phyloP scores from a whole-genome alignment of 148 eudicot genomes.

The Rhododendron kiyosumense region DNA sequence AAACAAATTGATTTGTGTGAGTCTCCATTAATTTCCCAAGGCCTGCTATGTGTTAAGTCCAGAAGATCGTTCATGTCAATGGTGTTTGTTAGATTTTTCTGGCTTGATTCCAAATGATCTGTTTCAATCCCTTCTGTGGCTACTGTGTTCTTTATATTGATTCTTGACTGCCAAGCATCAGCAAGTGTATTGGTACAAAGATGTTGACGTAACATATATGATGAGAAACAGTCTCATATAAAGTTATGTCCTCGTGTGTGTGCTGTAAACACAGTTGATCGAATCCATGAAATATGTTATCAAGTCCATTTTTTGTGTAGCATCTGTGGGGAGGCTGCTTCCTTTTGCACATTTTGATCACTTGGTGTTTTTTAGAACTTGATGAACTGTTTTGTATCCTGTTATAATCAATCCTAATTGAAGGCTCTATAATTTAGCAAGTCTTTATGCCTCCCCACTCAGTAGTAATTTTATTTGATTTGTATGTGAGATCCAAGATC shows the following conservation, averaged over 20 bases:
- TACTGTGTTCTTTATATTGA: neutral
- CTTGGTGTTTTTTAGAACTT: neutral
- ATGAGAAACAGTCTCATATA: neutral
- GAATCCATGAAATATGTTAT: neutral
- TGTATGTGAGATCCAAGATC: neutral
- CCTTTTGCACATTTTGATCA: neutral
- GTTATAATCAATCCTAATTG: neutral
- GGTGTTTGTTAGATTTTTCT: neutral
- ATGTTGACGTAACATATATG: neutral
- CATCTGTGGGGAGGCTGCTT: neutral
- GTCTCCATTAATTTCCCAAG: neutral
- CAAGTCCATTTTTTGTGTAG: neutral
- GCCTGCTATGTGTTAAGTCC: neutral
- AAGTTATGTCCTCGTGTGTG: neutral
- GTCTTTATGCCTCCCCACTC: neutral
- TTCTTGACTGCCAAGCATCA: neutral
- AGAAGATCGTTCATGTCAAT: neutral
- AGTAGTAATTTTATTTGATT: neutral
- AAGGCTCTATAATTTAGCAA: neutral
- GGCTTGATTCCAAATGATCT: neutral
- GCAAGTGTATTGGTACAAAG: neutral
- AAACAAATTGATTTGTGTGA: neutral
- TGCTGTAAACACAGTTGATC: neutral
- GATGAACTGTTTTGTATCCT: neutral
- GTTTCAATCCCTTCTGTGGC: neutral